Conservation (phyloP, 805 yeast genomes). For the Starmerella apis region DNA sequence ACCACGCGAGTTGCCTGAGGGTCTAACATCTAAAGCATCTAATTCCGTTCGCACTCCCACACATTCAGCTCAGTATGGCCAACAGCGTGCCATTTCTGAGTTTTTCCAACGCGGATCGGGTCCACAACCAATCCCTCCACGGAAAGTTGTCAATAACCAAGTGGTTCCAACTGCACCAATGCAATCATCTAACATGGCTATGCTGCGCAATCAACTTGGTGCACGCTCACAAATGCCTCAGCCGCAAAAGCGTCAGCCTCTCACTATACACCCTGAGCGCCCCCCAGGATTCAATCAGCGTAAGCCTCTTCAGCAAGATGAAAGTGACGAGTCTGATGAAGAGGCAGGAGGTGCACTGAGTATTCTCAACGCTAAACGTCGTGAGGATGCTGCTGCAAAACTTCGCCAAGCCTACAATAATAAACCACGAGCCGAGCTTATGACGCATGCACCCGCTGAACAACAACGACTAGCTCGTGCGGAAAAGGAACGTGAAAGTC, state of each 20-base stretch:
- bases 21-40: neutral
- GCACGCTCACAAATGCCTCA: neutral
- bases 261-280: conserved; percentile 39
- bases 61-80: neutral
- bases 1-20: neutral
- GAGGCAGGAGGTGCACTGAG: conserved; percentile 30
- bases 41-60: neutral
- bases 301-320: conserved; percentile 12
- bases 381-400: conserved; percentile 17
- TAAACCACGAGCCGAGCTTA: neutral
- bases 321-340: conserved; percentile 34
- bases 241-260: neutral
- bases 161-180: conserved; percentile 12
- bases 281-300: conserved; percentile 39
- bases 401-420: conserved; percentile 16
- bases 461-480: neutral
- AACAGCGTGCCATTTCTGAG: conserved; percentile 11
- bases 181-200: conserved; percentile 8
- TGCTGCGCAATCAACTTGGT: neutral
- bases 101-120: conserved; percentile 12
- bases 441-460: neutral
- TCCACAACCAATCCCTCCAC: neutral
- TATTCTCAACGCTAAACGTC: conserved; percentile 21
- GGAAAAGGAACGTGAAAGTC: conserved; percentile 51
- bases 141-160: conserved; percentile 11